Conservation (phyloP, 108 stramenopile species). For the Fragilaria radians region DNA sequence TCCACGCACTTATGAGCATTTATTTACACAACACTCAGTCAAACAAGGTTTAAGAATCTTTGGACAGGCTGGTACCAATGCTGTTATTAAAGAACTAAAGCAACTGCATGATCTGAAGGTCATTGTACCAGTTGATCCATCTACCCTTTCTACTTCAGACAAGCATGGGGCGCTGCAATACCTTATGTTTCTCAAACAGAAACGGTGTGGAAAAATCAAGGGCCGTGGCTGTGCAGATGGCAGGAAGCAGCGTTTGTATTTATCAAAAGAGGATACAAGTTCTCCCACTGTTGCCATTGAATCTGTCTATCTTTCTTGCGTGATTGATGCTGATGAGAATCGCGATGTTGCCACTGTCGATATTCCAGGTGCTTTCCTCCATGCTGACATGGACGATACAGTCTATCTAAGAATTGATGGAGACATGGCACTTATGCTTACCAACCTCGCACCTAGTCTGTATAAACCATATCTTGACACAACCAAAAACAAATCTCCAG, state of each 20-base stretch:
- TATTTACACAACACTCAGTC: conserved; percentile 6
- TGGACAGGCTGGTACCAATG: conserved; percentile 20
- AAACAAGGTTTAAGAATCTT: conserved; percentile 25
- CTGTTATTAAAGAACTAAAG: conserved; percentile 27
- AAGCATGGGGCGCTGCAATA: conserved; percentile 11
- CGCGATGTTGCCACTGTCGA: too few species aligned
- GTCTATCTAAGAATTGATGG: conserved; percentile 9
- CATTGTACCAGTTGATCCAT: conserved; percentile 13
- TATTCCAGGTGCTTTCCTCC: too few species aligned
- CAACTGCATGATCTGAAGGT: conserved; percentile 24
- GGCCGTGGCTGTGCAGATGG: conserved; percentile 28
- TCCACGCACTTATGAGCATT: neutral
- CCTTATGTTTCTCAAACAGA: conserved; percentile 35
- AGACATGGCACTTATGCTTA: conserved; percentile 7
- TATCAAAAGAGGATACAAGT: conserved; percentile 20
- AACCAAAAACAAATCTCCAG: conserved; percentile 9
- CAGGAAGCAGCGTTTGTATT: conserved; percentile 23
- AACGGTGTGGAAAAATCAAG: conserved; percentile 13
- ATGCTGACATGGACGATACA: conserved; percentile 16
- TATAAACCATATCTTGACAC: conserved; percentile 7
- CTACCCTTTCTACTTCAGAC: conserved; percentile 16
- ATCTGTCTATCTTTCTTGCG: conserved; percentile 15
- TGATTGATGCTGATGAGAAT: conserved; percentile 26
- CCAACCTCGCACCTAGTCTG: conserved; percentile 8
- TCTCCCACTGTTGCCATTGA: conserved; percentile 31